phyloP scores from a whole-genome alignment of 345 rosid species.

The Garcia nutans region DNA sequence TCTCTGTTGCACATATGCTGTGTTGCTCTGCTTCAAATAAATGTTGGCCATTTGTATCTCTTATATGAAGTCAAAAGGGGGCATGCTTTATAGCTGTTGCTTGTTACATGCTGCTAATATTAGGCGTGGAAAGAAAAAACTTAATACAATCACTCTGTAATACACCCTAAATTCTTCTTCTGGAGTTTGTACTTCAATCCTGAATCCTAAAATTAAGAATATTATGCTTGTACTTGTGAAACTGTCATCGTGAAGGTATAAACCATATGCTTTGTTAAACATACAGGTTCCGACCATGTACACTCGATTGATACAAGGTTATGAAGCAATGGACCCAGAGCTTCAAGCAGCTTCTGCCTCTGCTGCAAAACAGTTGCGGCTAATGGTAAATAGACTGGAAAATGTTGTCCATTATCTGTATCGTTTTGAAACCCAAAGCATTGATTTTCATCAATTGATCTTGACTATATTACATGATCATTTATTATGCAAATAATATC shows the following conservation, averaged over 20 bases:
- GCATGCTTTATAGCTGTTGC: not conserved
- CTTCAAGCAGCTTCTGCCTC: constrained; percentile 62
- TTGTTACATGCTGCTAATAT: not conserved
- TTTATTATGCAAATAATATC: not conserved
- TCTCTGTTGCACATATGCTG: not conserved
- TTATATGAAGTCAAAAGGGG: not conserved
- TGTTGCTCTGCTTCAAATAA: not conserved
- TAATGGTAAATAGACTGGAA: constrained; percentile 58
- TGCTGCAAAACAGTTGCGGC: constrained; percentile 75
- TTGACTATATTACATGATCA: not conserved
- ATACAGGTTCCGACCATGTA: constrained; percentile 95
- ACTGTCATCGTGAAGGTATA: not conserved
- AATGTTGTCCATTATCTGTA: not conserved
- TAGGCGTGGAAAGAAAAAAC: not conserved
- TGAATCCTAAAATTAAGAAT: not conserved
- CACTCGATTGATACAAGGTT: constrained; percentile 92
- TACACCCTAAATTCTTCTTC: not conserved
- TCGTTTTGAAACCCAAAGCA: too few species aligned
- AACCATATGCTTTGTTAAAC: constrained; percentile 17
- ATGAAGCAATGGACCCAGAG: constrained; percentile 79
- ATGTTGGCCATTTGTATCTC: not conserved
- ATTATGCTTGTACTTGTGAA: constrained; percentile 6
- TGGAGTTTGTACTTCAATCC: not conserved
- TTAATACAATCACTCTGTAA: not conserved
- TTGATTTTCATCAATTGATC: not conserved